Conservation (phyloP, 1,139 yeast species). For the Pichia sp. region DNA sequence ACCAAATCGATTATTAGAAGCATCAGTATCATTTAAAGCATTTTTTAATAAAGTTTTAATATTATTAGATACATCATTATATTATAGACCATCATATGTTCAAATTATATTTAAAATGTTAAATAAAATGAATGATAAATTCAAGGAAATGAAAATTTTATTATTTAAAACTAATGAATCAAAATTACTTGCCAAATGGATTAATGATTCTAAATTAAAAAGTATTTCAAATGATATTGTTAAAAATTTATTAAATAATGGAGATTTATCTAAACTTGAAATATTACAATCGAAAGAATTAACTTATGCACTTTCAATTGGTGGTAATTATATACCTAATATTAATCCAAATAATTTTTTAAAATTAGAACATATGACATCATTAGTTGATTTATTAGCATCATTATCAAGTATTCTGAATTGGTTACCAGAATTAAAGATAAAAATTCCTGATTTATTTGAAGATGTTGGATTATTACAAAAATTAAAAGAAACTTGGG, state of each 20-base stretch:
- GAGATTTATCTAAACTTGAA: background rate
- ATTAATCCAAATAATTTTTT: slow-evolving; percentile 20
- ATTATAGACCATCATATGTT: slow-evolving; percentile 48
- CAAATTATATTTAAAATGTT: slow-evolving; percentile 36
- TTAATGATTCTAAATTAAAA: slow-evolving; percentile 18
- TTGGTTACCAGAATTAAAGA: slow-evolving; percentile 50
- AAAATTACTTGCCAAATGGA: slow-evolving; percentile 23
- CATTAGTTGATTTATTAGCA: slow-evolving; percentile 42
- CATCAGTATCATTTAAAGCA: slow-evolving; percentile 40
- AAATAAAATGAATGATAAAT: slow-evolving; percentile 24
- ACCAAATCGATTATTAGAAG: slow-evolving; percentile 41
- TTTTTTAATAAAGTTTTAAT: slow-evolving; percentile 48
- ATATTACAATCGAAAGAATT: slow-evolving; percentile 18
- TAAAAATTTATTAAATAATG: slow-evolving; percentile 9
- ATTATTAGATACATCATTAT: slow-evolving; percentile 55
- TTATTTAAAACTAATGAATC: slow-evolving; percentile 14
- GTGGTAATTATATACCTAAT: slow-evolving; percentile 15
- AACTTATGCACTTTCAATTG: slow-evolving; percentile 17
- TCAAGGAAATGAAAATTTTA: slow-evolving; percentile 16
- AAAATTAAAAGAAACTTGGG: slow-evolving; percentile 28
- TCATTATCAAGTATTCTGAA: slow-evolving; percentile 44
- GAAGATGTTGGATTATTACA: slow-evolving; percentile 14
- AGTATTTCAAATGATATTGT: slow-evolving; percentile 21
- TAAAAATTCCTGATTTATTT: slow-evolving; percentile 35
- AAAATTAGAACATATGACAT: slow-evolving; percentile 32